Percentiles rank a stretch among this genome's conserved stretches.
Evolutionary conservation across 345 rosid genomes (phyloP).

Genomic region (Pseudoturritis turrita): DNA sequence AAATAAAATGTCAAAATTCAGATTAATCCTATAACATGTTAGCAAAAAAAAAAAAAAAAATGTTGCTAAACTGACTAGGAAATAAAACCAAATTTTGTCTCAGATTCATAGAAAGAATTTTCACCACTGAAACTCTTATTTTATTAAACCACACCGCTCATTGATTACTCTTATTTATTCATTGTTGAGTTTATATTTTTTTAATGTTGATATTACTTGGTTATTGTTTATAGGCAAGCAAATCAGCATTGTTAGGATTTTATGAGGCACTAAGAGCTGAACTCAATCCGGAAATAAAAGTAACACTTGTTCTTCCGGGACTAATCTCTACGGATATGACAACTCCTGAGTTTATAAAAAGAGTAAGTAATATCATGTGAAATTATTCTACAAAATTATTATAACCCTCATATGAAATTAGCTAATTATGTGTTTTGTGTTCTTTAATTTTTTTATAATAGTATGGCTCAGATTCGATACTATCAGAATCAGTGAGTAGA

Average conservation of each 20-base stretch:
- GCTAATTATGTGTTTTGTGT: neutral
- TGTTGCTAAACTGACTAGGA: too few species aligned
- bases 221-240: constrained; percentile 37
- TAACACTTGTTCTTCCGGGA: constrained; percentile 47
- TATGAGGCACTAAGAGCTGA: constrained; percentile 43
- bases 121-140: too few species aligned
- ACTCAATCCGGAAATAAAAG: constrained; percentile 31
- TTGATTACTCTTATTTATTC: too few species aligned
- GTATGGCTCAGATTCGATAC: neutral
- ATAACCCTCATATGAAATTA: neutral
- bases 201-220: neutral
- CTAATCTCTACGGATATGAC: constrained; percentile 18
- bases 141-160: too few species aligned
- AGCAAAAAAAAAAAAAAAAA: too few species aligned
- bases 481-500: neutral
- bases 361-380: too few species aligned
- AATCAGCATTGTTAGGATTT: constrained; percentile 39
- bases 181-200: too few species aligned
- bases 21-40: too few species aligned
- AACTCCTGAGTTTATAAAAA: neutral
- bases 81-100: too few species aligned
- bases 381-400: neutral
- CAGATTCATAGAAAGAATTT: too few species aligned
- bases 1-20: too few species aligned
- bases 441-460: neutral